These are phyloP conservation scores for Saccharomycopsis fodiens DNA, from an alignment of 805 yeast species.

Conservation along the genomic window DNA sequence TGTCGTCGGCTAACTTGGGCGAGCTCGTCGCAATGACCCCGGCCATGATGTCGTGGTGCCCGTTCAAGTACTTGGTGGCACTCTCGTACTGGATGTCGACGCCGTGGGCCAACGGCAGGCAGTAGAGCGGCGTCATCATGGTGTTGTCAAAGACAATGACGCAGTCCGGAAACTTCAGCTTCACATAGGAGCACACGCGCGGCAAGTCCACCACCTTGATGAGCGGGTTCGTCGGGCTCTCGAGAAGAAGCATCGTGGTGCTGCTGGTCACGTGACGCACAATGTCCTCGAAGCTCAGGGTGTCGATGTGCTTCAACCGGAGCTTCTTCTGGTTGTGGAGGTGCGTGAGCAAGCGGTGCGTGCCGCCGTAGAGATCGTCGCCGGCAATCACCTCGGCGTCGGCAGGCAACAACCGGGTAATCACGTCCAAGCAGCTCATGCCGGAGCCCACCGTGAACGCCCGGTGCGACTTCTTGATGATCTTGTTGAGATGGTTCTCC, in stretches of 20 bases:
- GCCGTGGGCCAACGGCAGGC: conserved; percentile 79
- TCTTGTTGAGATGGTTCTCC: conserved; percentile 68
- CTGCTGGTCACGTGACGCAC: conserved; percentile 43
- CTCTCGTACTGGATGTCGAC: conserved; percentile 91
- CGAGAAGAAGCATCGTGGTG: conserved; percentile 77
- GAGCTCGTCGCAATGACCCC: conserved; percentile 75
- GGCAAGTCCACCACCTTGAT: conserved; percentile 81
- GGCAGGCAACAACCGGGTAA: conserved; percentile 62
- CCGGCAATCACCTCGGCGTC: conserved; percentile 94
- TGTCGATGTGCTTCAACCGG: conserved; percentile 69
- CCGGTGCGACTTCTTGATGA: conserved; percentile 63
- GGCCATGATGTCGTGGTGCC: conserved; percentile 97
- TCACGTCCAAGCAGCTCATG: conserved; percentile 88
- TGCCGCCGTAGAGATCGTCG: conserved; percentile 91
- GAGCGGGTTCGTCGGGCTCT: conserved; percentile 90
- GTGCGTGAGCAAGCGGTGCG: conserved; percentile 76
- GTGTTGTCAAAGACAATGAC: conserved; percentile 88
- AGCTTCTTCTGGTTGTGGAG: conserved; percentile 56
- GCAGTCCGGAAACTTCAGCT: conserved; percentile 56
- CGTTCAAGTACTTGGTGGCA: conserved; percentile 87
- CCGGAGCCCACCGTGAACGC: conserved; percentile 84
- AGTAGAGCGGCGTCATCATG: conserved; percentile 88
- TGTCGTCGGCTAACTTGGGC: conserved; percentile 53
- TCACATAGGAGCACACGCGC: conserved; percentile 58
- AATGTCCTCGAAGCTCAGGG: conserved; percentile 62